These are phyloP conservation scores for Acanthamoeba lenticulata DNA, from an alignment of 208 protist genomes.

Conservation along the genomic window DNA sequence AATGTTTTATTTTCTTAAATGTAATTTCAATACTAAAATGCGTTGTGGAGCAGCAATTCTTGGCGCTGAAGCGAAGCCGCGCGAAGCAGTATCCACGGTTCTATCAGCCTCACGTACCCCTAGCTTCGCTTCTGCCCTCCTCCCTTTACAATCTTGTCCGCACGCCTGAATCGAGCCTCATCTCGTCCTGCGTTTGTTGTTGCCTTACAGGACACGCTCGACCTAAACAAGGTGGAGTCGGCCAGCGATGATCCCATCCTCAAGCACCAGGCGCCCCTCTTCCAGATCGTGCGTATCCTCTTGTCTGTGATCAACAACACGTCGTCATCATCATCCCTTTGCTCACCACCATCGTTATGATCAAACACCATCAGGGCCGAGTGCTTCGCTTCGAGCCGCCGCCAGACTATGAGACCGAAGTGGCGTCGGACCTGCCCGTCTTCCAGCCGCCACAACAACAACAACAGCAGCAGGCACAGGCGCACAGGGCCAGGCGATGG, in stretches of 20 bases:
- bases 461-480: too few relatives aligned
- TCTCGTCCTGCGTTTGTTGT: too few relatives aligned
- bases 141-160: too few relatives aligned
- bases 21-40: background rate
- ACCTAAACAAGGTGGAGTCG: conserved; percentile 1
- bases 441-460: too few relatives aligned
- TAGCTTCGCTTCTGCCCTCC: too few relatives aligned
- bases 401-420: background rate
- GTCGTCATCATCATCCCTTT: background rate
- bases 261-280: background rate
- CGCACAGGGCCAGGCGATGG: background rate
- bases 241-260: background rate
- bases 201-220: conserved; percentile 1
- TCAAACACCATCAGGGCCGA: background rate
- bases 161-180: too few relatives aligned
- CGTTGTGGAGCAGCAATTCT: background rate
- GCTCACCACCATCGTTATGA: background rate
- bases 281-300: background rate
- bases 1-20: background rate
- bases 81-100: conserved; percentile 18
- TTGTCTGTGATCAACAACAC: background rate
- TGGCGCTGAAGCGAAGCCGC: background rate
- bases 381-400: background rate
- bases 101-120: background rate
- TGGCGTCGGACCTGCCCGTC: background rate